A percentile compares a stretch with the other conserved stretches of the same genome.
These are phyloP conservation scores for Pholiota adiposa DNA, from an alignment of 1,284 basidiomycete species.

Conservation along the genomic window DNA sequence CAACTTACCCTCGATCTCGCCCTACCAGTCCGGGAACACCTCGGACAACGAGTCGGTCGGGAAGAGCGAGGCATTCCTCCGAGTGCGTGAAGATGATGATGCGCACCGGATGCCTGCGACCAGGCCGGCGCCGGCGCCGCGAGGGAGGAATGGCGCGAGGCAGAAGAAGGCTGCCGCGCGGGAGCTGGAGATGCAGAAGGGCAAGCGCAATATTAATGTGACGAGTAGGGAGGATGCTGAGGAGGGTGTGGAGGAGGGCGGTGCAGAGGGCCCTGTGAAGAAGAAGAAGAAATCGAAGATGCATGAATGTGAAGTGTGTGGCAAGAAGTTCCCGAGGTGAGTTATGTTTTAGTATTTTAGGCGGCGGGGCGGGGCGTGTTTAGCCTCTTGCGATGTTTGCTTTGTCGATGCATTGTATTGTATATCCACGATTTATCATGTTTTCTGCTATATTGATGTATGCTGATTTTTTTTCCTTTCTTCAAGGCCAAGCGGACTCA, in stretches of 20 bases:
- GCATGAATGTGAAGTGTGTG: constrained; percentile 56
- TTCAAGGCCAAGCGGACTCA: constrained; percentile 57
- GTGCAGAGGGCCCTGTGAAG: constrained; percentile 14
- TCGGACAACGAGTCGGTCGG: neutral
- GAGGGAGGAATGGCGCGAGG: neutral
- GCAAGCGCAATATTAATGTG: neutral
- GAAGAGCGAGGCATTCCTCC: neutral
- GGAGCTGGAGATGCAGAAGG: neutral
- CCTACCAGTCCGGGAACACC: neutral
- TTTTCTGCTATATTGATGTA: too few relatives aligned
- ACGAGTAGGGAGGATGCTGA: neutral
- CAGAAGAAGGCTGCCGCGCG: too few relatives aligned
- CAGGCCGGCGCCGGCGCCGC: neutral
- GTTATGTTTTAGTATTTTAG: constrained; percentile 3
- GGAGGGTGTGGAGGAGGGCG: neutral
- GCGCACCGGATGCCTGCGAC: neutral
- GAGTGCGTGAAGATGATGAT: neutral
- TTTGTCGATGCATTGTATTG: neutral
- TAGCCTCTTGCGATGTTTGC: too few relatives aligned
- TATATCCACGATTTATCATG: too few relatives aligned
- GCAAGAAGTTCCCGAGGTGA: constrained; percentile 59
- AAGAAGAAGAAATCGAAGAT: constrained; percentile 54
- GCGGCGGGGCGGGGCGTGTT: too few relatives aligned
- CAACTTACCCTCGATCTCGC: neutral
- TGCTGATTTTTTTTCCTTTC: neutral